Base-by-base conservation (phyloP, 2,329 filamentous ascomycete genomes). In the Falciphora oryzae region DNA sequence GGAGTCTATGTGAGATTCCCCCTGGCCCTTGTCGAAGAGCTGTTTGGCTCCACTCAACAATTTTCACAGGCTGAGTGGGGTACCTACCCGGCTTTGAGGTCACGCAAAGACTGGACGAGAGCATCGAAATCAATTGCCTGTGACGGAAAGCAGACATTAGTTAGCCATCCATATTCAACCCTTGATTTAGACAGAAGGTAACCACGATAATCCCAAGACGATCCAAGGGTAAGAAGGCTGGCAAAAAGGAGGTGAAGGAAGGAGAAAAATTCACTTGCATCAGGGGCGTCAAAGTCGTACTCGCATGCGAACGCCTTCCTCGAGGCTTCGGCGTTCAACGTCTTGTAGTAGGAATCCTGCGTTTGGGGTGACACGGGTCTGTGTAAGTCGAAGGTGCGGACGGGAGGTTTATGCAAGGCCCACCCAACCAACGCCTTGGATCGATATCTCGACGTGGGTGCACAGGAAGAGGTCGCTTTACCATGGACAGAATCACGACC, bases 401-500 rank as follows among this genome's bases (percentile, higher is more conserved):
- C 22, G n/a, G 22, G 5, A 53, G 22, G n/a, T 10, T 25, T 10
- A 7, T 25, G 6, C 14, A 60, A 22, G 27, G 16, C 31, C 22
- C 29, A 16, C 22, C 58, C 58, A 60, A 60, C n/a, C 31, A 60
- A 27, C 3, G 58, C 38, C 38, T 29, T 29, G 57, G 25, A 25
- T n/a, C 44, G n/a, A 4, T 7, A n/a, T 10, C 44, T n/a, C 3
- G 44, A n/a, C 44, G 22, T 3, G 22, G 22, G n/a, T 25, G 22
- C 44, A 63, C 25, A 8, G 22, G 56, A 16, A 14, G 27, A 25
- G 4, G 35, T n/a, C 29, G 56, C 73, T 80, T 73, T 83, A 94
- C 92, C 89, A 99, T 98, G 57, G 93, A 96, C 71, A 99, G 78
- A 77, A 99, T 97, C 62, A 97, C 93, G 67, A 99, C 95, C 94